Conservation (phyloP, 257 asterid genomes). For the Solanum microdontum region DNA sequence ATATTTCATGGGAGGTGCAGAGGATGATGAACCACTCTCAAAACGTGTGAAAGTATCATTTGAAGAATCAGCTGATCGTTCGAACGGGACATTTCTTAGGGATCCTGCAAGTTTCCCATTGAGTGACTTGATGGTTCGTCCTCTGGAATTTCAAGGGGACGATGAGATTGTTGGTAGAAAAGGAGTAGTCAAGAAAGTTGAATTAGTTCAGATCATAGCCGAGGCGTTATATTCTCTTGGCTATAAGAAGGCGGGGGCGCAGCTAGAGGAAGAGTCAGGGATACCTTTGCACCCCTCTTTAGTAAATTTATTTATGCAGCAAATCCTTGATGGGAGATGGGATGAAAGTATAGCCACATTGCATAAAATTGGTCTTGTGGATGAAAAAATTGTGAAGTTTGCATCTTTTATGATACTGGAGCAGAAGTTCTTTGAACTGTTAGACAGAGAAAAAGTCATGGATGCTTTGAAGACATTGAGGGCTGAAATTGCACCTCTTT, state of each 20-base stretch:
- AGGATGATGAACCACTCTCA: slow-evolving; percentile 76
- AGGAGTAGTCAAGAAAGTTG: slow-evolving; percentile 56
- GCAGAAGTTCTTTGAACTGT: slow-evolving; percentile 64
- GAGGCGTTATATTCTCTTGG: slow-evolving; percentile 81
- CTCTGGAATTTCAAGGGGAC: slow-evolving; percentile 47
- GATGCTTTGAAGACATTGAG: slow-evolving; percentile 75
- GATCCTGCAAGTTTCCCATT: slow-evolving; percentile 42
- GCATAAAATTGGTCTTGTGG: slow-evolving; percentile 39
- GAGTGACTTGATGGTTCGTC: slow-evolving; percentile 57
- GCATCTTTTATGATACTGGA: slow-evolving; percentile 70
- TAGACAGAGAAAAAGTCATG: slow-evolving; percentile 45
- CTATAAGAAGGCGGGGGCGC: slow-evolving; percentile 48
- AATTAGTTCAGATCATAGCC: slow-evolving; percentile 64
- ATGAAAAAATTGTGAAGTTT: slow-evolving; percentile 36
- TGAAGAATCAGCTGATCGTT: slow-evolving; percentile 32
- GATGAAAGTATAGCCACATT: slow-evolving; percentile 55
- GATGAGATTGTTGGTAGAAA: slow-evolving; percentile 63
- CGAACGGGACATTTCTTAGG: slow-evolving; percentile 31
- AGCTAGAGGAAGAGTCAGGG: slow-evolving; percentile 72
- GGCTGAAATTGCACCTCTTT: slow-evolving; percentile 57
- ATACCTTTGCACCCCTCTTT: slow-evolving; percentile 46
- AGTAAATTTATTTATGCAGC: slow-evolving; percentile 53
- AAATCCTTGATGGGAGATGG: slow-evolving; percentile 73
- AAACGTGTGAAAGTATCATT: slow-evolving; percentile 68
- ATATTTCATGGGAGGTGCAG: slow-evolving; percentile 88